Evolutionary conservation across 2,329 filamentous ascomycete species (phyloP).

Genomic region (Aspergillus neotritici): DNA sequence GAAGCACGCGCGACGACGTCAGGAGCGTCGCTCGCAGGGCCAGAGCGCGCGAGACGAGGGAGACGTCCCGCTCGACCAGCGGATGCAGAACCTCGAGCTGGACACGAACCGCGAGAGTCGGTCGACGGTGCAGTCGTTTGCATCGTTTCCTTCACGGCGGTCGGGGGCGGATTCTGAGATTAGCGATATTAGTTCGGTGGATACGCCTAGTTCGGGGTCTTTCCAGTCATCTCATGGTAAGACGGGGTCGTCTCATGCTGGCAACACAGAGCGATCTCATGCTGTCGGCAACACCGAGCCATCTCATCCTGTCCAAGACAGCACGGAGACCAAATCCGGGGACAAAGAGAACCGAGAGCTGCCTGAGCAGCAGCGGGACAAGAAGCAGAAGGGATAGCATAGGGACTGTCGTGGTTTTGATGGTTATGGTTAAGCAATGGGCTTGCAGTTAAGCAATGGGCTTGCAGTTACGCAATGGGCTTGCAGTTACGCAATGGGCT

Average conservation of each 20-base stretch:
- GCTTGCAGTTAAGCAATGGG: no score
- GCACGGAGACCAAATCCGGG: neutral
- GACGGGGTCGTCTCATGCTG: neutral
- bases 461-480: no score
- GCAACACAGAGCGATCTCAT: neutral
- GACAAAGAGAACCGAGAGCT: neutral
- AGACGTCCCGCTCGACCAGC: slow-evolving; percentile 16
- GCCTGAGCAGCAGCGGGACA: neutral
- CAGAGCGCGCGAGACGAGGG: slow-evolving; percentile 7
- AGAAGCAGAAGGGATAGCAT: neutral
- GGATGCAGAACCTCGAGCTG: slow-evolving; percentile 17
- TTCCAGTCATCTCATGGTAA: slow-evolving; percentile 2
- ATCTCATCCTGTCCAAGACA: no score
- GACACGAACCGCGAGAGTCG: slow-evolving; percentile 11
- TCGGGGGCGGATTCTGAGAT: slow-evolving; percentile 11
- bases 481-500: no score
- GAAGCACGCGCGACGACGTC: slow-evolving; percentile 19
- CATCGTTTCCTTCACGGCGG: slow-evolving; percentile 7
- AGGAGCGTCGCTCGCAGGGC: slow-evolving; percentile 13
- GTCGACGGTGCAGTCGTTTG: slow-evolving; percentile 9
- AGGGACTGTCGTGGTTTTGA: no score
- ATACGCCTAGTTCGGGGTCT: slow-evolving; percentile 16
- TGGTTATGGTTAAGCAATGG: no score
- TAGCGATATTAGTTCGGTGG: slow-evolving; percentile 17
- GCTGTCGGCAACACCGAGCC: no score